Conservation (phyloP, 176 grass and related monocot species). For the Musa troglodytarum region DNA sequence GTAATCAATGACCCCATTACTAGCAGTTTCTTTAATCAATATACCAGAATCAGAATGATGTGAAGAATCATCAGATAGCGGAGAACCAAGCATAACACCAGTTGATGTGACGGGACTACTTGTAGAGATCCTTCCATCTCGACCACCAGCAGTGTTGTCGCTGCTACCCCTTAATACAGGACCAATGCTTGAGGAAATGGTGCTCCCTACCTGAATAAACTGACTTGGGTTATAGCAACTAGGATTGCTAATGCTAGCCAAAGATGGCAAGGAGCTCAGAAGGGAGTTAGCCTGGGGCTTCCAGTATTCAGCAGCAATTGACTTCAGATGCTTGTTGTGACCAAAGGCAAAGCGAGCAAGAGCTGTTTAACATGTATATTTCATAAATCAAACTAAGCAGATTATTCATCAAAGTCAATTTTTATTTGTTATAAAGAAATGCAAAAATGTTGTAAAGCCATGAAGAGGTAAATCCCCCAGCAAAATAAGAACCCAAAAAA, state of each 20-base stretch:
- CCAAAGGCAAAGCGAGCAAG: conserved; percentile 79
- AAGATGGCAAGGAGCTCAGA: conserved; percentile 67
- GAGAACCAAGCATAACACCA: conserved; percentile 74
- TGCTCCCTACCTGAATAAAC: conserved; percentile 38
- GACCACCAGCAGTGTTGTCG: conserved; percentile 50
- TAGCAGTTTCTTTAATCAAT: conserved; percentile 61
- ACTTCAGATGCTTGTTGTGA: conserved; percentile 87
- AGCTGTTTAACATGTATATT: conserved; percentile 39
- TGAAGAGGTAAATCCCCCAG: background rate
- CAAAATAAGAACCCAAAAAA: background rate
- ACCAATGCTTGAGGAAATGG: conserved; percentile 54
- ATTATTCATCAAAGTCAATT: background rate
- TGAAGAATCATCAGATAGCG: conserved; percentile 89
- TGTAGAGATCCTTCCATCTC: conserved; percentile 61
- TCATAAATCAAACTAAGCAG: background rate
- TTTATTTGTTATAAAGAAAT: background rate
- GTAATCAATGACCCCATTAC: conserved; percentile 61
- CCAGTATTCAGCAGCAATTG: conserved; percentile 75
- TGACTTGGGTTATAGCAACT: conserved; percentile 38
- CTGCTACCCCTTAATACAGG: conserved; percentile 78
- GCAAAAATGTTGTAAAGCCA: background rate
- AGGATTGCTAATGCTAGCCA: conserved; percentile 67
- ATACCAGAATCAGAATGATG: conserved; percentile 86
- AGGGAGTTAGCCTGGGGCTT: conserved; percentile 67
- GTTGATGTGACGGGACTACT: conserved; percentile 56